Base-by-base conservation (phyloP, 331 rosid species). In the Erythrophleum ivorense region DNA sequence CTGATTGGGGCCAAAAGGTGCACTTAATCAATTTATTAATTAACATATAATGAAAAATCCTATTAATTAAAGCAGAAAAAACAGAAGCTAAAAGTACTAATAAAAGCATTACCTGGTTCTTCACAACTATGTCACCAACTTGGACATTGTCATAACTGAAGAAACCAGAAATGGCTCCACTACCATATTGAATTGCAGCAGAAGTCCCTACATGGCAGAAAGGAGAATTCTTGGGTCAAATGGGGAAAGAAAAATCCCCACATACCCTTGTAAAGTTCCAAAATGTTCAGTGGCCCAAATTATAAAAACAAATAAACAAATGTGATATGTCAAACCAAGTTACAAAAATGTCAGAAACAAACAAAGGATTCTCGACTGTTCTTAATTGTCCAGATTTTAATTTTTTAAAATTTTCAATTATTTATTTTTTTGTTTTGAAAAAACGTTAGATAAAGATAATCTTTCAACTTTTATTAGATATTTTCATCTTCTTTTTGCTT, bases 161-260 rank as follows among this genome's bases (percentile, higher is more conserved):
- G 91, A 91, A 93, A 78, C 97, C 97, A 21, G 91, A 69, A 82
- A 93, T 87, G 53, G 94, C 85, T 59, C 98, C 98, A 10, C 88
- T 83, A 15, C 97, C 98, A 83, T 93, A 93, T 24, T 80, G 89
- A 83, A 93, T 93, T 57, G 95, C 83, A 84, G 97, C 98, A 81
- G 85, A 19, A 60, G 91, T 90, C 62, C 98, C 98, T 93, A 81
- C 48, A 83, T 5, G 77, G 53, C 31, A 80, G 14, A 45, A 50
- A 76, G 38, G 36, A 8, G 52, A 75, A 71, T 40, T 19, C 48
- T 58, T 18, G 33, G 14, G 58, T 58, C 31, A n/a, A 3, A 63
- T 10, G 50, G 40, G 62, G 3, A 36, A 53, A 34, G 34, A 67
- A 43, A 18, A 68, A 60, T 33, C 41, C 40, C 15, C 52, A 36